A percentile compares a stretch with the other conserved stretches of the same genome.
phyloP scores from a whole-genome alignment of 345 rosid genomes.

The Bruguiera gymnorhiza region DNA sequence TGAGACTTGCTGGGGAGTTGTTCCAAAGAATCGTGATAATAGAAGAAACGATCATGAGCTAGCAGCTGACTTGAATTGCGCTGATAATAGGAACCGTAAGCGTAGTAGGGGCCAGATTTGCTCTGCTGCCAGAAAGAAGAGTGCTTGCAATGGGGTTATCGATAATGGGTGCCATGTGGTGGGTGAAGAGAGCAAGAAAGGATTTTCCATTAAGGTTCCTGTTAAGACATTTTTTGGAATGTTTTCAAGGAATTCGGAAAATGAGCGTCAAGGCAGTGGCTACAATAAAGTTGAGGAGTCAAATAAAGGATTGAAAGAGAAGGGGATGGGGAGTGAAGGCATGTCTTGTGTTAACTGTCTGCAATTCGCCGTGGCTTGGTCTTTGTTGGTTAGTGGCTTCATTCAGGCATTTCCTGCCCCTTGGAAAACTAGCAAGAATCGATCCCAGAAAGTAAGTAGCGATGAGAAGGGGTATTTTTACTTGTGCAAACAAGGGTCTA shows the following conservation, averaged over 20 bases:
- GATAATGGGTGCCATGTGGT: slow-evolving; percentile 27
- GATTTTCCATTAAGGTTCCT: slow-evolving; percentile 52
- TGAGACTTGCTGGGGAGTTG: slow-evolving; percentile 52
- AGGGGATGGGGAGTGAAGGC: slow-evolving; percentile 38
- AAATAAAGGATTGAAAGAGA: slow-evolving; percentile 34
- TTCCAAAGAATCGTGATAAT: slow-evolving; percentile 18
- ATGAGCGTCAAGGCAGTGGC: slow-evolving; percentile 2
- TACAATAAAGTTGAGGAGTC: slow-evolving; percentile 27
- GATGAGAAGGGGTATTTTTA: slow-evolving; percentile 36
- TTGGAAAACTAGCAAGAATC: slow-evolving; percentile 47
- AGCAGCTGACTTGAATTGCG: slow-evolving; percentile 29
- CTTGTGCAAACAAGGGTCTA: slow-evolving; percentile 25
- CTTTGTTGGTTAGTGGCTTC: slow-evolving; percentile 66
- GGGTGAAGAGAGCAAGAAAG: slow-evolving; percentile 55
- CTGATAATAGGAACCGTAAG: slow-evolving; percentile 16
- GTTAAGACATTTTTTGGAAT: slow-evolving; percentile 44
- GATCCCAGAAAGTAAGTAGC: slow-evolving; percentile 37
- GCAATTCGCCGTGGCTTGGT: slow-evolving; percentile 71
- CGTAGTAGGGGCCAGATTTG: slow-evolving; percentile 26
- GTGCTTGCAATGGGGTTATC: slow-evolving; percentile 18
- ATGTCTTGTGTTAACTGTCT: slow-evolving; percentile 66
- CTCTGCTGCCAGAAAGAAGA: slow-evolving; percentile 29
- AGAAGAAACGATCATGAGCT: slow-evolving; percentile 31
- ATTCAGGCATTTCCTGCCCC: slow-evolving; percentile 64
- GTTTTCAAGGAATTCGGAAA: slow-evolving; percentile 46